A percentile compares a stretch with the other conserved stretches of the same genome.
phyloP scores from a whole-genome alignment of 768 basidiomycete genomes.

The Lyophyllum atratum region DNA sequence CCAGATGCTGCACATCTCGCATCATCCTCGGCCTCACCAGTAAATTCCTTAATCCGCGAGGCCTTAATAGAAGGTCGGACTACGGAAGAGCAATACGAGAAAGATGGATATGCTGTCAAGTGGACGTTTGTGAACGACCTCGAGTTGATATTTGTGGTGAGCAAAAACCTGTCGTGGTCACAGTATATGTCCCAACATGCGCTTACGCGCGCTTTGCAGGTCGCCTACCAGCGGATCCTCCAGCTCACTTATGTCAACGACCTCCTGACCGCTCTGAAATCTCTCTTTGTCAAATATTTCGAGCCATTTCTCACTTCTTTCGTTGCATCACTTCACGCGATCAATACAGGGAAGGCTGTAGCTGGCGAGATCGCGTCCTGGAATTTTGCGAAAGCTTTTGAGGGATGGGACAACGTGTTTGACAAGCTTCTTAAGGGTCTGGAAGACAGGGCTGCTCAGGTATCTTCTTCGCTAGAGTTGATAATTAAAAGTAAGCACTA shows the following conservation, averaged over 20 bases:
- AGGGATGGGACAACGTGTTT: slow-evolving; percentile 82
- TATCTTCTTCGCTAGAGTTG: slow-evolving; percentile 25
- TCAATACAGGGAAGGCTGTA: slow-evolving; percentile 46
- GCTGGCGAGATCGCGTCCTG: slow-evolving; percentile 47
- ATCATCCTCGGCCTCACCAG: slow-evolving; percentile 74
- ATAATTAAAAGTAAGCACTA: slow-evolving; percentile 5
- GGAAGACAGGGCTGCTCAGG: slow-evolving; percentile 76
- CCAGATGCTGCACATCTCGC: slow-evolving; percentile 76
- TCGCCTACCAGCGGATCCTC: slow-evolving; percentile 94
- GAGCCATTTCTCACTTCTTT: slow-evolving; percentile 83
- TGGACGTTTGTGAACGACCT: slow-evolving; percentile 96
- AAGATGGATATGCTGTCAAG: slow-evolving; percentile 90
- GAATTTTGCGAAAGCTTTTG: slow-evolving; percentile 71
- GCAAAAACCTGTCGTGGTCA: slow-evolving; percentile 28
- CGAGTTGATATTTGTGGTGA: slow-evolving; percentile 94
- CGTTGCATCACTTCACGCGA: slow-evolving; percentile 77
- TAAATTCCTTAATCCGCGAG: slow-evolving; percentile 87
- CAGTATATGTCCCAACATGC: slow-evolving; percentile 3
- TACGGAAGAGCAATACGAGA: slow-evolving; percentile 84
- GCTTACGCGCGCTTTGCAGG: slow-evolving; percentile 44
- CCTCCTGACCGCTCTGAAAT: slow-evolving; percentile 76
- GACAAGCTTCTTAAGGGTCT: slow-evolving; percentile 72
- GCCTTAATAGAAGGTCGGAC: slow-evolving; percentile 90
- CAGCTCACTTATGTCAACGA: slow-evolving; percentile 94
- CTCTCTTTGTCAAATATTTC: slow-evolving; percentile 85